Evolutionary conservation across 441 rosid species (phyloP).

Genomic region (Flueggea neowawraea): DNA sequence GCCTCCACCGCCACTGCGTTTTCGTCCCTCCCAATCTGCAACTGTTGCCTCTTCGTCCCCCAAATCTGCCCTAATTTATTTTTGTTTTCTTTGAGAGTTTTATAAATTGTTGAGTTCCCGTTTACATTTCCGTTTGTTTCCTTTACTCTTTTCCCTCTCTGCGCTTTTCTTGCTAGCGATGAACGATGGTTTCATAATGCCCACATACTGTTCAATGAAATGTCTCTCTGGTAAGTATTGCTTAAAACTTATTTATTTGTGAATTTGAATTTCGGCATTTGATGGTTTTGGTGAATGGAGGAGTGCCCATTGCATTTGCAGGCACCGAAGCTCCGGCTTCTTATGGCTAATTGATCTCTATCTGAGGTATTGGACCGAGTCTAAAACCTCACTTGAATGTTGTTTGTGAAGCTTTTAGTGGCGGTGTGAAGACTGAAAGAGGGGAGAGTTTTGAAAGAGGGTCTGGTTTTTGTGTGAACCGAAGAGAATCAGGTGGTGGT

Average conservation of each 20-base stretch:
- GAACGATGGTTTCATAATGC: neutral
- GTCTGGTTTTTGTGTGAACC: too few species aligned
- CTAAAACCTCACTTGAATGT: too few species aligned
- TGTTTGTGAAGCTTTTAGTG: too few species aligned
- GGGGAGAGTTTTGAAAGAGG: too few species aligned
- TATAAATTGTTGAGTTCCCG: constrained; percentile 26
- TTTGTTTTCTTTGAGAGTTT: too few species aligned
- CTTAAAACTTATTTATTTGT: neutral
- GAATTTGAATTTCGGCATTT: constrained; percentile 49
- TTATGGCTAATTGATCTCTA: constrained; percentile 78
- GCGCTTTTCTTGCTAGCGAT: neutral
- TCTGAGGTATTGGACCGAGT: constrained; percentile 80
- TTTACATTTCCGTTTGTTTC: neutral
- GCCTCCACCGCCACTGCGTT: too few species aligned
- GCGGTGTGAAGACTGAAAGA: too few species aligned
- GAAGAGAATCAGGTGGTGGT: too few species aligned
- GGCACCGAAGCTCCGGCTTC: constrained; percentile 92
- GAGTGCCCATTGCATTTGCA: constrained; percentile 85
- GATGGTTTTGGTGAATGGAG: constrained; percentile 77
- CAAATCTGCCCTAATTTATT: too few species aligned
- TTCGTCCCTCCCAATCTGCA: too few species aligned
- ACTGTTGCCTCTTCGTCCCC: too few species aligned
- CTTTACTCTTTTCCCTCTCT: neutral
- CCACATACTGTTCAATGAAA: constrained; percentile 40
- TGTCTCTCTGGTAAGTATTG: constrained; percentile 13